These are phyloP conservation scores for Venturia nashicola DNA, from an alignment of 2,329 filamentous ascomycete species.

Conservation along the genomic window DNA sequence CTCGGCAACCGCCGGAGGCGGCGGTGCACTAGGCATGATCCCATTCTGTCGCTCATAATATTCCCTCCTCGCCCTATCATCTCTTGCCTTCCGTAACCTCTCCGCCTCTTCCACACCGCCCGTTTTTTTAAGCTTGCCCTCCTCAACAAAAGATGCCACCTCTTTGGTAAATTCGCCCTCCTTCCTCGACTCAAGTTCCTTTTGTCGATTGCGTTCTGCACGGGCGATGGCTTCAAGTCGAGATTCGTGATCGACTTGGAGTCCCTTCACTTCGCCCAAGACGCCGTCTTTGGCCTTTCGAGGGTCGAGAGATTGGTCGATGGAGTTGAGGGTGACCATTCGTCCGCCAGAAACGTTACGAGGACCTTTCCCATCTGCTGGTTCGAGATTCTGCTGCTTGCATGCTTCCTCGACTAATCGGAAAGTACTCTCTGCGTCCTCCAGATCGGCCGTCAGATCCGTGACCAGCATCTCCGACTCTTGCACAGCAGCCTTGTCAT, in stretches of 20 bases:
- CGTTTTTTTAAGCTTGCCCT: conserved; percentile 89
- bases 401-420: conserved; percentile 92
- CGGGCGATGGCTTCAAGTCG: conserved; percentile 91
- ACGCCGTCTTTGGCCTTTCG: conserved; percentile 80
- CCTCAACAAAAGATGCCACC: conserved; percentile 70
- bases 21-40: conserved; percentile 1
- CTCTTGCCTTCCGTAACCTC: conserved; percentile 67
- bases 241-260: conserved; percentile 89
- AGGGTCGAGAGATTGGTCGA: conserved; percentile 51
- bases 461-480: conserved; percentile 92
- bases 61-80: conserved; percentile 74
- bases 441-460: conserved; percentile 85
- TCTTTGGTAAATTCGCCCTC: conserved; percentile 68
- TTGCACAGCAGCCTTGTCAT: conserved; percentile 85
- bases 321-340: conserved; percentile 17
- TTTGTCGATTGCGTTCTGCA: conserved; percentile 83
- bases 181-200: conserved; percentile 67
- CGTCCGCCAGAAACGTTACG: conserved; percentile 14
- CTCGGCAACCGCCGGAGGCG: not conserved
- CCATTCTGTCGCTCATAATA: conserved; percentile 38
- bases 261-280: conserved; percentile 80
- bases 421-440: conserved; percentile 89
- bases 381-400: conserved; percentile 76
- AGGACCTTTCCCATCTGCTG: conserved; percentile 30
- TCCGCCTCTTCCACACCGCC: conserved; percentile 93